Base-by-base conservation (phyloP, 2,329 filamentous ascomycete species). In the Neocucurbitaria cava region DNA sequence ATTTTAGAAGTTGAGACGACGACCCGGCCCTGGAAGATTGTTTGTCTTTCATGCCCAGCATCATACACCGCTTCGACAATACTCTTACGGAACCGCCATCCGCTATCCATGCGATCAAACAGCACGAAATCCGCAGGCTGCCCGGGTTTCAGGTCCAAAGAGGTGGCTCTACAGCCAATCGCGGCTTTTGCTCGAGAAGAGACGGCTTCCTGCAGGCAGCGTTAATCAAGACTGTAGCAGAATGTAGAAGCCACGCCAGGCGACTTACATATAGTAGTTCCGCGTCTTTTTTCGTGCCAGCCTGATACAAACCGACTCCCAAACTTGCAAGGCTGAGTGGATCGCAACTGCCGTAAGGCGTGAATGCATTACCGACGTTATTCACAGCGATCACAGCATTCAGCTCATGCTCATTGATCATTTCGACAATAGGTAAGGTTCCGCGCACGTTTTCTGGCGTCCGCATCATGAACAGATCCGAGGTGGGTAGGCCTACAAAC, bases 321-420 rank as follows among this genome's bases (percentile, higher is more conserved):
- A 87, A n/a, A 54, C 10, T n/a, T 31, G 13, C 40, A 33, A 24
- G 50, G 52, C 13, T 13, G 31, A 91, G 69, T 1, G 88, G 88
- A 74, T 91, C 89, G 35, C 83, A 86, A 17, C 79, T 85, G 0
- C 88, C 89, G 65, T 87, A 85, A 0, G 89, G 89, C 6, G 89
- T 91, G 64, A 91, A 91, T 0, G 88, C 87, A 67, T 91, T 91
- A 17, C 88, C 88, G 13, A 91, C 84, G 64, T 91, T 91, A 66
- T 91, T 91, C 33, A 89, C 81, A 1, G 86, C 83, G 5, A 91
- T 80, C 13, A 85, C 85, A 18, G 81, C 86, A 54, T 86, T 80
- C 3, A 91, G 69, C 0, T 79, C 79, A 55, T 86, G 81, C 20
- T 83, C 76, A 35, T 81, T 78, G 55, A 90, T 87, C 75, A 91